Evolutionary conservation across 2,329 filamentous ascomycete genomes (phyloP).

Genomic region (Aureobasidium sp.): DNA sequence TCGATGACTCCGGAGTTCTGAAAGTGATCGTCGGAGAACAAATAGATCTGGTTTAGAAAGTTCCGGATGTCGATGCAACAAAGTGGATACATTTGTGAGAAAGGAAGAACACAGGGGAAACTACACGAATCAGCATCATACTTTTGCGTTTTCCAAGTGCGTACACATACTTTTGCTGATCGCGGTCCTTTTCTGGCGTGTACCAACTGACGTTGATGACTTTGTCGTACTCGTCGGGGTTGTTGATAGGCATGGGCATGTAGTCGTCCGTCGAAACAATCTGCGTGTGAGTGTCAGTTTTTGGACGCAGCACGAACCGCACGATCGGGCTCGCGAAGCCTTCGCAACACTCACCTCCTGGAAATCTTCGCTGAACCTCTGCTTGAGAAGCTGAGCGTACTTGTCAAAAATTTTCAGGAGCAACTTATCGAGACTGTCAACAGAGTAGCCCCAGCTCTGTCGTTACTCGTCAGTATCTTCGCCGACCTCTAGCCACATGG

Average conservation of each 20-base stretch:
- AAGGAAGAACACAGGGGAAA: slow-evolving; percentile 91
- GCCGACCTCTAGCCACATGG: background rate
- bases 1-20: slow-evolving; percentile 85
- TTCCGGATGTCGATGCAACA: slow-evolving; percentile 98
- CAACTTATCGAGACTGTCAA: slow-evolving; percentile 71
- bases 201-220: slow-evolving; percentile 97
- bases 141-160: background rate
- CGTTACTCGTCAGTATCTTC: slow-evolving; percentile 13
- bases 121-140: slow-evolving; percentile 28
- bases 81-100: slow-evolving; percentile 97
- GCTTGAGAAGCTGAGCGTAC: slow-evolving; percentile 85
- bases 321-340: background rate
- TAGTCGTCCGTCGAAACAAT: slow-evolving; percentile 90
- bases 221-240: slow-evolving; percentile 83
- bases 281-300: slow-evolving; percentile 21
- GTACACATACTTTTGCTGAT: slow-evolving; percentile 59
- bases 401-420: slow-evolving; percentile 86
- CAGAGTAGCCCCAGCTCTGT: slow-evolving; percentile 82
- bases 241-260: slow-evolving; percentile 98
- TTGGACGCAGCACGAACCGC: background rate
- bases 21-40: slow-evolving; percentile 94
- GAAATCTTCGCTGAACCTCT: slow-evolving; percentile 89
- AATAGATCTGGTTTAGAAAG: slow-evolving; percentile 96
- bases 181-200: slow-evolving; percentile 65
- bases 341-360: slow-evolving; percentile 54